phyloP scores from a whole-genome alignment of 495 filamentous ascomycete species.

The Astrocystis sublimbata region DNA sequence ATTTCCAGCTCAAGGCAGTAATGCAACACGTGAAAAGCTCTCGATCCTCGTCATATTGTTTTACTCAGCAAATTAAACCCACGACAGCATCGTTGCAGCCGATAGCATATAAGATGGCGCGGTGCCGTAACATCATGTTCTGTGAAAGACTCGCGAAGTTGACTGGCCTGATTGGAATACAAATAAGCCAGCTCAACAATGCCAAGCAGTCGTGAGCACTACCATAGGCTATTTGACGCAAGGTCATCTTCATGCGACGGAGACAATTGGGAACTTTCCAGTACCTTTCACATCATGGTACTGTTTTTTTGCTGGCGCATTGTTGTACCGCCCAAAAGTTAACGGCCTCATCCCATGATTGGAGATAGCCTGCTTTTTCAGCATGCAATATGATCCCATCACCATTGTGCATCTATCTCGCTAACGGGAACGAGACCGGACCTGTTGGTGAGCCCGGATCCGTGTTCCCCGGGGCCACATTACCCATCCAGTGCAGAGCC shows the following conservation, averaged over 20 bases:
- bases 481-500: constrained; percentile 42
- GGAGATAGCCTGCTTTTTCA: constrained; percentile 44
- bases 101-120: neutral
- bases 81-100: neutral
- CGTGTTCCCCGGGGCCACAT: constrained; percentile 39
- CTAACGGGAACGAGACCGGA: constrained; percentile 29
- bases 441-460: constrained; percentile 16
- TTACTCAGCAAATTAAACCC: constrained; percentile 13
- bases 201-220: too few species aligned
- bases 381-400: constrained; percentile 35
- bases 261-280: neutral
- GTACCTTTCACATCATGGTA: neutral
- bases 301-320: too few species aligned
- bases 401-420: constrained; percentile 30
- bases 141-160: neutral
- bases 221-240: neutral
- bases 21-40: constrained; percentile 8
- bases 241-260: neutral
- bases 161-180: too few species aligned
- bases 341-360: constrained; percentile 56
- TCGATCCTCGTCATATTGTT: neutral
- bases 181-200: too few species aligned
- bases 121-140: neutral
- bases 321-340: too few species aligned
- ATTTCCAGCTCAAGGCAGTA: constrained; percentile 9